phyloP scores from a whole-genome alignment of 1,284 basidiomycete genomes.

The Paramarasmius palmivorus region DNA sequence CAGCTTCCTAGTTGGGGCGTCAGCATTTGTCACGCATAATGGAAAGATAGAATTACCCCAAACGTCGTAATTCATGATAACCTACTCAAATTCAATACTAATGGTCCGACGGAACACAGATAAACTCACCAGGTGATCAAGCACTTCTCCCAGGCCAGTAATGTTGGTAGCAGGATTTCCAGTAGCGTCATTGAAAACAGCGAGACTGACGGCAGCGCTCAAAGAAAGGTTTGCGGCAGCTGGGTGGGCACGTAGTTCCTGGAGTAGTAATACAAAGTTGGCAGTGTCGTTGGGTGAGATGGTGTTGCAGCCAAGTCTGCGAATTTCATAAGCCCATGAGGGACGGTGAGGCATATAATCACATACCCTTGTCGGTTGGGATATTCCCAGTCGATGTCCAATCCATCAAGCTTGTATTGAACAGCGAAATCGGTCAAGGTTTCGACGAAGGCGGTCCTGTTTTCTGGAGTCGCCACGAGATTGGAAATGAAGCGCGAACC shows the following conservation, averaged over 20 bases:
- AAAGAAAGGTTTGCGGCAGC: conserved; percentile 56
- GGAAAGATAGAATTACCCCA: no score
- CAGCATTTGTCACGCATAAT: no score
- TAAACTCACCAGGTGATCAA: conserved; percentile 69
- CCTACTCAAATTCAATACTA: no score
- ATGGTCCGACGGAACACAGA: no score
- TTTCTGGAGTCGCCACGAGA: conserved; percentile 55
- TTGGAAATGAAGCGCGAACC: conserved; percentile 73
- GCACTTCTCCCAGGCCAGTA: conserved; percentile 53
- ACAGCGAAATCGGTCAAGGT: conserved; percentile 60
- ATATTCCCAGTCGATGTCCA: conserved; percentile 84
- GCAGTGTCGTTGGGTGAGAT: conserved; percentile 51
- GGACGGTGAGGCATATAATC: no score
- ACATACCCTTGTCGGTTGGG: conserved; percentile 57
- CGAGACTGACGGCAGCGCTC: conserved; percentile 62
- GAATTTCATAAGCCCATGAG: no score
- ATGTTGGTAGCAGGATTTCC: conserved; percentile 57
- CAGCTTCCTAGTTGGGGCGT: no score
- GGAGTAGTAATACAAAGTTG: conserved; percentile 64
- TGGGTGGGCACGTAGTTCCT: conserved; percentile 54
- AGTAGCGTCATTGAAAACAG: conserved; percentile 53
- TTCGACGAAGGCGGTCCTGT: conserved; percentile 66
- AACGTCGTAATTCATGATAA: conserved; percentile 77
- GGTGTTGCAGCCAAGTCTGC: conserved; percentile 47
- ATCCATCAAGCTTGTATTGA: conserved; percentile 70